Evolutionary conservation across 192 early-diverging fungal species (phyloP), one percentile per base, ranked within the genome.

Genomic region (Backusella parvicylindrica): DNA sequence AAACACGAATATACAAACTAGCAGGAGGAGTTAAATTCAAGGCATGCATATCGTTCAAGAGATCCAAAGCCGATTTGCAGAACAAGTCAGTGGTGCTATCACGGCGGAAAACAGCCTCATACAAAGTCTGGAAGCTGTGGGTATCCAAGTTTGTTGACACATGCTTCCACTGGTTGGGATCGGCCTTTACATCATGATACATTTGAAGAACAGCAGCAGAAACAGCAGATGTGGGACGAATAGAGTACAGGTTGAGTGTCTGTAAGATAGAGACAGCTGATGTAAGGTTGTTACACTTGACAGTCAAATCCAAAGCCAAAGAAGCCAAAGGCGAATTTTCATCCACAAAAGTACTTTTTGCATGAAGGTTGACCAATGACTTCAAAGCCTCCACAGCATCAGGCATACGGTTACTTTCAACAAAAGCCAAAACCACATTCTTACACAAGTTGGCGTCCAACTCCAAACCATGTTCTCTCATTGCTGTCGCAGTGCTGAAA

Each of bases 1-100:
- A 12, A 8, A 82, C 74, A 49, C 74, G 72, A 5, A 68, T 23
- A 35, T 75, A 73, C n/a, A 79, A 31, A 36, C 43, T 41, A 7
- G 26, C 41, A 18, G 65, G 32, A 15, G 70, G 67, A 21, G 50
- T 60, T 40, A 76, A 15, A n/a, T 50, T 32, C 15, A 78, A 37
- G 9, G 37, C 7, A 36, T 70, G 35, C 77, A 82, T 73, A 50
- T 82, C 81, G 1, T 73, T 21, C 21, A 82, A 35, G 15, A 82
- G 38, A 6, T 33, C 32, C 33, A 79, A 38, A 6, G 67, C 76
- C 3, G 23, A 26, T 13, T 72, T 47, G 18, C 64, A 49, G 26
- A 79, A 82, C 3, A 26, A 23, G 6, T 33, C 16, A 1, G 69
- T 30, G 2, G 43, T 16, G 2, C 33, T 60, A 3, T 75, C 68